Evolutionary conservation across 306 rosid species (phyloP).

Genomic region (Quercus cerris): DNA sequence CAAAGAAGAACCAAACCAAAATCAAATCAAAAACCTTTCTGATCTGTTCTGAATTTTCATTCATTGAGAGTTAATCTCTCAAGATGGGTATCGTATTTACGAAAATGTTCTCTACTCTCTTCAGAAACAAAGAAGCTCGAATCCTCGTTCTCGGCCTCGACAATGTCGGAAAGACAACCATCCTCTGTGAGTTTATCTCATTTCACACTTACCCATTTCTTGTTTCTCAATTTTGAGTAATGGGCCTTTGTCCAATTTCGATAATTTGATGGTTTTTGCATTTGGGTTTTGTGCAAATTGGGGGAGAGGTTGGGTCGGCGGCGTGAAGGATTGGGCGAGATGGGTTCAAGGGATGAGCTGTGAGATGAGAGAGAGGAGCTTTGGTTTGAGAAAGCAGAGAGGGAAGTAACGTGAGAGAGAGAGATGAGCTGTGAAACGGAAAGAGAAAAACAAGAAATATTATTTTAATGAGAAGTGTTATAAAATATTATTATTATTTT

Average conservation of each 20-base stretch:
- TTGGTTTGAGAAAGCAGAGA: too few relatives aligned
- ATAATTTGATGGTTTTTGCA: not conserved
- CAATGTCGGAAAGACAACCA: slow-evolving; percentile 99
- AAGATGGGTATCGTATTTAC: slow-evolving; percentile 85
- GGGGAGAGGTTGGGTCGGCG: slow-evolving; percentile 94
- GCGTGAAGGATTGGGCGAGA: too few relatives aligned
- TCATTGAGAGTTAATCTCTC: slow-evolving; percentile 31
- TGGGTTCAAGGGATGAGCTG: too few relatives aligned
- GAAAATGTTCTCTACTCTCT: slow-evolving; percentile 80
- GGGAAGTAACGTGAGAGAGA: too few relatives aligned
- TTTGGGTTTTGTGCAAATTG: slow-evolving; percentile 62
- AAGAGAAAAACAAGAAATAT: too few relatives aligned
- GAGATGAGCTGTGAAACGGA: too few relatives aligned
- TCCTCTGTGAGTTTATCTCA: slow-evolving; percentile 56
- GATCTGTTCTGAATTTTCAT: slow-evolving; percentile 26
- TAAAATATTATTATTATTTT: too few relatives aligned
- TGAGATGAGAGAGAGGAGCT: too few relatives aligned
- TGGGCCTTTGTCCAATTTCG: not conserved
- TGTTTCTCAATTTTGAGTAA: not conserved
- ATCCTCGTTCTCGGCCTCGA: slow-evolving; percentile 99
- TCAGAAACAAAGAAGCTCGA: slow-evolving; percentile 96
- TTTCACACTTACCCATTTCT: slow-evolving; percentile 4
- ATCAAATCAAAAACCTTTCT: not conserved
- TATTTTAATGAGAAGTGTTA: too few relatives aligned
- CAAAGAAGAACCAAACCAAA: not conserved